These are phyloP conservation scores for Epichloe gansuensis DNA, from an alignment of 2,329 filamentous ascomycete species.

Conservation along the genomic window DNA sequence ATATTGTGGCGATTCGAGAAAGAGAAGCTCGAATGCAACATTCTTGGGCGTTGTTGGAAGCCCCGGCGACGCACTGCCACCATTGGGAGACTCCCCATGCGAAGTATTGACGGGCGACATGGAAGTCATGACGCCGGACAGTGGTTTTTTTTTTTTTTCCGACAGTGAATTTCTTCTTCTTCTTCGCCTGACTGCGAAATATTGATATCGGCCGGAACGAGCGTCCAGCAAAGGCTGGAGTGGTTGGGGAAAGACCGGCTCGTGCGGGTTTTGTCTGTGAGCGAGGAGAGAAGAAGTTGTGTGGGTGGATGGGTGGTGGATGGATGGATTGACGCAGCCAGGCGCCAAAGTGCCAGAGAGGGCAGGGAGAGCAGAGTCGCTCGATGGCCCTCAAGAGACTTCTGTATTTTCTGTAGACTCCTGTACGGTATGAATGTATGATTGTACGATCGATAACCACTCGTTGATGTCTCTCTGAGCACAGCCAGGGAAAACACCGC, in stretches of 20 bases:
- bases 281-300: not conserved
- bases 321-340: conserved; percentile 12
- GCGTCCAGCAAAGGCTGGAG: conserved; percentile 10
- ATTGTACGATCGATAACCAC: not conserved
- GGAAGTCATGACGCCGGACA: conserved; percentile 28
- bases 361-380: conserved; percentile 8
- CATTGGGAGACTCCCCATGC: conserved; percentile 24
- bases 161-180: not conserved
- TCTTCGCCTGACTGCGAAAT: not conserved
- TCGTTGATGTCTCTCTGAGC: conserved; percentile 6
- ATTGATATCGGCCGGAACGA: conserved; percentile 8
- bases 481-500: conserved; percentile 15
- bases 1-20: conserved; percentile 52
- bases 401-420: not conserved
- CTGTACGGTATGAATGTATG: not conserved
- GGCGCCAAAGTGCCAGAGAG: conserved; percentile 4
- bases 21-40: conserved; percentile 66
- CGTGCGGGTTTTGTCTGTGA: conserved; percentile 21
- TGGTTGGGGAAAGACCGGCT: conserved; percentile 12
- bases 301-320: not conserved
- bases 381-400: not conserved
- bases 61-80: conserved; percentile 33
- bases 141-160: not conserved
- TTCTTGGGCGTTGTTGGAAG: conserved; percentile 48
- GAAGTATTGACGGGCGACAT: conserved; percentile 30